phyloP scores from a whole-genome alignment of 2,329 filamentous ascomycete genomes.

The Fusarium sp. region DNA sequence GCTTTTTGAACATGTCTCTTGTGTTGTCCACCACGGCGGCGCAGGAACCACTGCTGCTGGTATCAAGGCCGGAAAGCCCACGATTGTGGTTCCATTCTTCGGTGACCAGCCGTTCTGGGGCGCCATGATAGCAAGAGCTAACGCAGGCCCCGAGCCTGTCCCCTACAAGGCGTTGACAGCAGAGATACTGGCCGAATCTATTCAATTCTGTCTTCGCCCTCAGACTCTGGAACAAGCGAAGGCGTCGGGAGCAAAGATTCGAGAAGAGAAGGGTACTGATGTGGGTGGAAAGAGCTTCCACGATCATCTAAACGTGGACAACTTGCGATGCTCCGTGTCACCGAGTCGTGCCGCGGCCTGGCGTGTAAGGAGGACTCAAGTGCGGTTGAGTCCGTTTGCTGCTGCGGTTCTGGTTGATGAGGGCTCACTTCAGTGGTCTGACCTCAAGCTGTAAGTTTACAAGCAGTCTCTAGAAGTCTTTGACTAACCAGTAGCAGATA shows the following conservation, averaged over 20 bases:
- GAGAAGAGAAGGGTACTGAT: slow-evolving; percentile 69
- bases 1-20: slow-evolving; percentile 81
- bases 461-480: neutral
- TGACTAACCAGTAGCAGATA: slow-evolving; percentile 51
- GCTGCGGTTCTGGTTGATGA: slow-evolving; percentile 72
- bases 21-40: slow-evolving; percentile 86
- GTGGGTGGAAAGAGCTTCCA: slow-evolving; percentile 74
- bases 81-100: slow-evolving; percentile 85
- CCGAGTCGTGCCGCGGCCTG: slow-evolving; percentile 76
- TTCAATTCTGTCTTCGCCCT: slow-evolving; percentile 66
- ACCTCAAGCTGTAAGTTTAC: slow-evolving; percentile 70
- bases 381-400: slow-evolving; percentile 74
- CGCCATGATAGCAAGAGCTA: slow-evolving; percentile 74
- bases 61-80: slow-evolving; percentile 80
- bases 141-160: slow-evolving; percentile 74
- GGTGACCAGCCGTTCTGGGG: slow-evolving; percentile 88
- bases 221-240: slow-evolving; percentile 64
- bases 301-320: slow-evolving; percentile 69
- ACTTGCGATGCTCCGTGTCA: slow-evolving; percentile 72
- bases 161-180: slow-evolving; percentile 72
- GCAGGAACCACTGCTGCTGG: slow-evolving; percentile 88
- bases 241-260: slow-evolving; percentile 69
- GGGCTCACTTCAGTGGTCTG: slow-evolving; percentile 69
- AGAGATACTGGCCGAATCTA: slow-evolving; percentile 70
- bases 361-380: slow-evolving; percentile 72